These are phyloP conservation scores for Pseudogymnoascus sp. DNA, from an alignment of 2,329 filamentous ascomycete species.

Conservation along the genomic window DNA sequence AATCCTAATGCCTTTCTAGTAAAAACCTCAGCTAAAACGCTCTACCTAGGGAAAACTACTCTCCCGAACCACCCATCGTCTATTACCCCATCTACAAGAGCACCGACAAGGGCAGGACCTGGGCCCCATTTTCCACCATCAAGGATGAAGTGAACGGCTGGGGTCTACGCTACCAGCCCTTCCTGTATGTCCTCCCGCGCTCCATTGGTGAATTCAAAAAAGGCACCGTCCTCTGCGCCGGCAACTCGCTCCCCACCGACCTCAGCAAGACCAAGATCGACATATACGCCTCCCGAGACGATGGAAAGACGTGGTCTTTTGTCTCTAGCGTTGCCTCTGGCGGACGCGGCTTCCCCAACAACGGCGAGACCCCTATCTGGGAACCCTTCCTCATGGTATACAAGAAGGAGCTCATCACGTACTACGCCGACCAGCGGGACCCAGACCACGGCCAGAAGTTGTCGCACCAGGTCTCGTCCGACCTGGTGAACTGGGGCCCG, in stretches of 20 bases:
- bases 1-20: neutral
- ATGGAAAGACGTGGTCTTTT: constrained; percentile 56
- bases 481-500: constrained; percentile 51
- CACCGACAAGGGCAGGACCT: constrained; percentile 47
- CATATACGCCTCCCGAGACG: constrained; percentile 55
- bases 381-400: constrained; percentile 59
- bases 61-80: constrained; percentile 41
- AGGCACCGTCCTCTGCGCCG: constrained; percentile 54
- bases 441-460: constrained; percentile 60
- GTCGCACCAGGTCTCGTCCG: constrained; percentile 47
- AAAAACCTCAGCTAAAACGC: neutral
- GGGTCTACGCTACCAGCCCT: constrained; percentile 62
- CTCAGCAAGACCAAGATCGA: constrained; percentile 59
- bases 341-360: constrained; percentile 46
- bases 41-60: constrained; percentile 39
- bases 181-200: constrained; percentile 54
- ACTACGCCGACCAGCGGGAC: constrained; percentile 65
- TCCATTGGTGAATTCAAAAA: constrained; percentile 48
- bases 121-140: constrained; percentile 55
- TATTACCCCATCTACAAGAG: constrained; percentile 47
- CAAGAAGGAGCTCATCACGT: constrained; percentile 51
- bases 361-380: constrained; percentile 62
- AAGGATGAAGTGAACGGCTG: constrained; percentile 55
- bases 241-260: constrained; percentile 36
- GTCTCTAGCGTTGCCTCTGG: constrained; percentile 57